Evolutionary conservation across 179 eudicot species (phyloP).

Genomic region (Silene coronaria): DNA sequence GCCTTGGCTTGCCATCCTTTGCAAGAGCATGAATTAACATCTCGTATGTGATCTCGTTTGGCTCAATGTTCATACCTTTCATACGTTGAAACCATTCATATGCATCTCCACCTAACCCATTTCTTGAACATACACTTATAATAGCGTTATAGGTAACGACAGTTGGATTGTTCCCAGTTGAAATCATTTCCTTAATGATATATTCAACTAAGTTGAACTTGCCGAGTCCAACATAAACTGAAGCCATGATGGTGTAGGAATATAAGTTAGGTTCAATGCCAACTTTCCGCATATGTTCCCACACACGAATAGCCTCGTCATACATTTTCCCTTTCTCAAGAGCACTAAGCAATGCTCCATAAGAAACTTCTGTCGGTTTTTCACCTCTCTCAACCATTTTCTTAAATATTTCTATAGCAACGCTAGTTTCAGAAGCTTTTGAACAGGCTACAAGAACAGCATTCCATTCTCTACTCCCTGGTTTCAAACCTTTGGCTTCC

Average conservation of each 20-base stretch:
- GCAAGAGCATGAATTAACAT: slow-evolving; percentile 65
- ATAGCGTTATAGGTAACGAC: slow-evolving; percentile 91
- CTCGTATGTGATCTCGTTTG: slow-evolving; percentile 72
- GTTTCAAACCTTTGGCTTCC: slow-evolving; percentile 88
- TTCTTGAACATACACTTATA: slow-evolving; percentile 56
- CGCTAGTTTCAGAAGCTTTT: slow-evolving; percentile 81
- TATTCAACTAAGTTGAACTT: slow-evolving; percentile 55
- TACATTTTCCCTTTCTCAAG: slow-evolving; percentile 83
- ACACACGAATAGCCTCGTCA: slow-evolving; percentile 68
- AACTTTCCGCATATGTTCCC: slow-evolving; percentile 81
- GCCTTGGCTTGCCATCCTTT: slow-evolving; percentile 71
- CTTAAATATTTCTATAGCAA: slow-evolving; percentile 69
- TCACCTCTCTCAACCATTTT: slow-evolving; percentile 80
- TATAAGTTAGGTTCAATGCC: slow-evolving; percentile 67
- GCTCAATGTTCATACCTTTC: slow-evolving; percentile 46
- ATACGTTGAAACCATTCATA: slow-evolving; percentile 76
- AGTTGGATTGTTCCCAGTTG: slow-evolving; percentile 48
- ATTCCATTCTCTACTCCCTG: slow-evolving; percentile 80
- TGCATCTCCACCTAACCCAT: slow-evolving; percentile 51
- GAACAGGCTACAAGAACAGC: slow-evolving; percentile 92
- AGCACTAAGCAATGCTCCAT: slow-evolving; percentile 88
- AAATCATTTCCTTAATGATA: slow-evolving; percentile 58
- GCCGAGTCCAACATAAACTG: slow-evolving; percentile 69
- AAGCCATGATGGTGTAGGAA: slow-evolving; percentile 88
- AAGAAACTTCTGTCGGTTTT: slow-evolving; percentile 74